Conservation (phyloP, 345 rosid genomes). For the Erodium maritimum region DNA sequence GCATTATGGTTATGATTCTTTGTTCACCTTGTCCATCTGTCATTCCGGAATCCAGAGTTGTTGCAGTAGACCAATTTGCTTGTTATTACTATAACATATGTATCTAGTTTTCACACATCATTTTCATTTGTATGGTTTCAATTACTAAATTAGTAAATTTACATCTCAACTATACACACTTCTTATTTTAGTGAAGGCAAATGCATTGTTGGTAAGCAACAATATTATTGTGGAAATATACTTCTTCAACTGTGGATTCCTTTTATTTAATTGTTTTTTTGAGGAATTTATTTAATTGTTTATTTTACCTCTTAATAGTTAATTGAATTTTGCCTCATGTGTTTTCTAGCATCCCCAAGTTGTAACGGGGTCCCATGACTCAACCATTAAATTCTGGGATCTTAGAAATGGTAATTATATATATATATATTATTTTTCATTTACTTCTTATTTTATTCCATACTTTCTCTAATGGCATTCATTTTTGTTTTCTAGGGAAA, state of each 20-base stretch:
- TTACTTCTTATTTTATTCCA: not conserved
- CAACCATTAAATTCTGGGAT: constrained; percentile 96
- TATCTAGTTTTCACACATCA: too few species aligned
- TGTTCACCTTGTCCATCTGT: too few species aligned
- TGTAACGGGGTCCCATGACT: constrained; percentile 94
- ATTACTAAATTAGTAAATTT: too few species aligned
- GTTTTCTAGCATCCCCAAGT: constrained; percentile 88
- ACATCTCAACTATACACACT: not conserved
- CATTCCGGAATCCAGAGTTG: too few species aligned
- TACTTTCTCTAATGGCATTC: constrained; percentile 1
- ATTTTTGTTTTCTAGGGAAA: constrained; percentile 46
- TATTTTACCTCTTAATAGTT: not conserved
- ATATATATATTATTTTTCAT: not conserved
- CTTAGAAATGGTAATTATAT: constrained; percentile 72
- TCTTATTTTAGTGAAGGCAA: too few species aligned
- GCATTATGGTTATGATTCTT: too few species aligned
- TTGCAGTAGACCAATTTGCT: too few species aligned
- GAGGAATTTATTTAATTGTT: too few species aligned
- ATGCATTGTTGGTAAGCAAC: too few species aligned
- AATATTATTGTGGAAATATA: not conserved
- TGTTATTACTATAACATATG: too few species aligned
- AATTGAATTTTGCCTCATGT: not conserved
- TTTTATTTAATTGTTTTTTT: too few species aligned
- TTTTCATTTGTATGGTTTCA: too few species aligned
- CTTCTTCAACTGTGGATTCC: not conserved